These are phyloP conservation scores for Sambucus nigra DNA, from an alignment of 129 eudicot genomes.

Conservation along the genomic window DNA sequence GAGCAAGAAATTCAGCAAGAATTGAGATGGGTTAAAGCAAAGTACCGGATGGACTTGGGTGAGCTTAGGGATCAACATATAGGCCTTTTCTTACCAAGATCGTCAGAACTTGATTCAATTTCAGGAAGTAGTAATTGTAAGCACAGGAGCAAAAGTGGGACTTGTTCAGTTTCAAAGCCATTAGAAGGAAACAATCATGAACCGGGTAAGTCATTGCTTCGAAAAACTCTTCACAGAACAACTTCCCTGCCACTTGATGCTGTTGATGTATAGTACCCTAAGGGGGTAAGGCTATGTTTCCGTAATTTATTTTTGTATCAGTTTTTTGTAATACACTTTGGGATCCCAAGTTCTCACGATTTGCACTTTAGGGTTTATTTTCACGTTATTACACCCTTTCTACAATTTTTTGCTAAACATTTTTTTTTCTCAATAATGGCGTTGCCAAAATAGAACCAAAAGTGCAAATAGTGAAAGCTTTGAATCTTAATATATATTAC, in stretches of 20 bases:
- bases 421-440: no score
- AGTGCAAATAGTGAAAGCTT: no score
- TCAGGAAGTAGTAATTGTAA: background rate
- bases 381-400: no score
- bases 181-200: no score
- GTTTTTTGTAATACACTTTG: no score
- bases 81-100: slow-evolving; percentile 10
- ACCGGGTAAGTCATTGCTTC: slow-evolving; percentile 18
- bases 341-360: background rate
- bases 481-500: no score
- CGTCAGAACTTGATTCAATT: background rate
- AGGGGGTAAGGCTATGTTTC: no score
- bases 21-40: slow-evolving; percentile 45
- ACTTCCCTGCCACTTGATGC: slow-evolving; percentile 30
- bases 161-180: slow-evolving; percentile 2
- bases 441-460: no score
- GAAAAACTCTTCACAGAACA: slow-evolving; percentile 20
- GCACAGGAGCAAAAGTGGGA: background rate
- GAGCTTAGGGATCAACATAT: slow-evolving; percentile 36
- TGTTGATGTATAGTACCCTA: background rate
- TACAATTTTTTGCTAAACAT: no score
- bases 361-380: no score
- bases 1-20: slow-evolving; percentile 36
- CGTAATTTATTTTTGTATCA: no score
- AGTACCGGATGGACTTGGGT: slow-evolving; percentile 33